A percentile compares a stretch with the other conserved stretches of the same genome.
phyloP scores from a whole-genome alignment of 1,139 yeast genomes.

The Geotrichum bryndzae region DNA sequence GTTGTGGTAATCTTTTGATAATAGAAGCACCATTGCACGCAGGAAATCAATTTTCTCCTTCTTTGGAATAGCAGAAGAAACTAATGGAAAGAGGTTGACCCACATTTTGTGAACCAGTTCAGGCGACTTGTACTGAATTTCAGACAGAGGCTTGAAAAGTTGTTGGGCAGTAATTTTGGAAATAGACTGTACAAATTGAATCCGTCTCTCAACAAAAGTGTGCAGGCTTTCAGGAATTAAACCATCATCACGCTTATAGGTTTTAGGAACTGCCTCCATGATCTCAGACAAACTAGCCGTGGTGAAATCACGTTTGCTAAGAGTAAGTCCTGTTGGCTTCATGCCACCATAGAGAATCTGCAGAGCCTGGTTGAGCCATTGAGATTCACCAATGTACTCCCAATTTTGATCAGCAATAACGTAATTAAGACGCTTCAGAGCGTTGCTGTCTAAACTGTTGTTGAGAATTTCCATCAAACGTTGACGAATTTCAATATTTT shows the following conservation, averaged over 20 bases:
- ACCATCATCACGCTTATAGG: conserved; percentile 21
- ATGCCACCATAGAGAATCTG: conserved; percentile 80
- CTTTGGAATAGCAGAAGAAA: conserved; percentile 64
- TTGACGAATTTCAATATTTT: conserved; percentile 68
- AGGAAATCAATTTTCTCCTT: conserved; percentile 81
- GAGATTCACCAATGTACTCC: conserved; percentile 89
- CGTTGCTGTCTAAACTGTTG: conserved; percentile 71
- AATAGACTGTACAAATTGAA: conserved; percentile 44
- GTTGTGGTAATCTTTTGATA: conserved; percentile 86
- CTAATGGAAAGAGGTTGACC: conserved; percentile 76
- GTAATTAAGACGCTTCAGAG: conserved; percentile 74
- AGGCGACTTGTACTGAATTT: conserved; percentile 76
- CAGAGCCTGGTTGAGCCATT: conserved; percentile 92
- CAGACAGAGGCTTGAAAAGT: conserved; percentile 64
- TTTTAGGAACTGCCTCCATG: conserved; percentile 34
- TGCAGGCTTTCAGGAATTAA: conserved; percentile 26
- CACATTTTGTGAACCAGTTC: conserved; percentile 79
- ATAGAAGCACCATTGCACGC: conserved; percentile 65
- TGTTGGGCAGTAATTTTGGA: conserved; percentile 51
- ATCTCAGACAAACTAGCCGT: conserved; percentile 52
- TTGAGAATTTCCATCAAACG: conserved; percentile 77
- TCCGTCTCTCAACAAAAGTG: conserved; percentile 47
- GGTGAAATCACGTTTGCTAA: conserved; percentile 47
- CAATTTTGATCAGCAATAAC: conserved; percentile 90
- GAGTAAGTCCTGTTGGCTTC: conserved; percentile 45